Percentiles rank a stretch among this genome's conserved stretches.
Conservation (phyloP, 805 yeast species). For the Candida boleticola region DNA sequence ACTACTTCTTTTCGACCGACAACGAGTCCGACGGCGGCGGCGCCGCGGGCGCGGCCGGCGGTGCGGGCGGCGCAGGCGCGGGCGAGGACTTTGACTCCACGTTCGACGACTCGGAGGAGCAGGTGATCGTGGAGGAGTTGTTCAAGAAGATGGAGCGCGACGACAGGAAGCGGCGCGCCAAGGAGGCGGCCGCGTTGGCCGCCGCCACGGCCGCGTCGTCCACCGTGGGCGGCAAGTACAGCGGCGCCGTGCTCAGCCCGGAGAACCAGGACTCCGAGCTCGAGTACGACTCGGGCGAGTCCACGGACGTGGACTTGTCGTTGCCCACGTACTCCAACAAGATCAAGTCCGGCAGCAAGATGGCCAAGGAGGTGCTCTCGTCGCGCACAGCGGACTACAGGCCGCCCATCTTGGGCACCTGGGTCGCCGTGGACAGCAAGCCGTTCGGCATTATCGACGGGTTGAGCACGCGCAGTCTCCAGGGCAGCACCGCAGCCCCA, state of each 20-base stretch:
- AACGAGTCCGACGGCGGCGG: slow-evolving; percentile 19
- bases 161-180: slow-evolving; percentile 6
- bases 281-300: slow-evolving; percentile 68
- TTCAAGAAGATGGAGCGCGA: slow-evolving; percentile 24
- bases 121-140: slow-evolving; percentile 18
- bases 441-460: slow-evolving; percentile 97
- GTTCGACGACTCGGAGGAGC: slow-evolving; percentile 20
- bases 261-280: slow-evolving; percentile 23
- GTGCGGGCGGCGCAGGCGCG: slow-evolving; percentile 11
- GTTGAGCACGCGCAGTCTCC: slow-evolving; percentile 65
- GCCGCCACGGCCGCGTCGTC: slow-evolving; percentile 1
- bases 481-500: not conserved
- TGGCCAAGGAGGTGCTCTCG: slow-evolving; percentile 91
- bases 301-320: slow-evolving; percentile 90
- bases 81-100: slow-evolving; percentile 8
- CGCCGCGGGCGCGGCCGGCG: not conserved
- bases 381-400: slow-evolving; percentile 80
- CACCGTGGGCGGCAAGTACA: not conserved
- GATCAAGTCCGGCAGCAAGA: slow-evolving; percentile 60
- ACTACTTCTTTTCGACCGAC: slow-evolving; percentile 60
- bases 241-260: slow-evolving; percentile 7
- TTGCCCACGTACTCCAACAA: slow-evolving; percentile 66
- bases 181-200: slow-evolving; percentile 2
- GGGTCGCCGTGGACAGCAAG: slow-evolving; percentile 75
- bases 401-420: slow-evolving; percentile 91